These are phyloP conservation scores for Telopea speciosissima DNA, from an alignment of 177 flowering plant species.

Conservation along the genomic window DNA sequence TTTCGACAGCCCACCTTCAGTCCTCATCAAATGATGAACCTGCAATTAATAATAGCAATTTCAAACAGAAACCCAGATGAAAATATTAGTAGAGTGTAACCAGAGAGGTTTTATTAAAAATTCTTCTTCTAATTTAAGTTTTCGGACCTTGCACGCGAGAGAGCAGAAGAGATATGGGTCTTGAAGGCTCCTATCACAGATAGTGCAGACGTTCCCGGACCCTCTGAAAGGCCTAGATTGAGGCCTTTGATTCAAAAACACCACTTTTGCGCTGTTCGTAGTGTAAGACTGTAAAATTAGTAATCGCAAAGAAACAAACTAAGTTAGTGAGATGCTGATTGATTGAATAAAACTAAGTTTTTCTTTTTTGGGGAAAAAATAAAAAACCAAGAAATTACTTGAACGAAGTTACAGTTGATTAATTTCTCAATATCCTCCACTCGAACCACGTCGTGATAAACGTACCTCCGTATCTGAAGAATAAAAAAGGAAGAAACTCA, in stretches of 20 bases:
- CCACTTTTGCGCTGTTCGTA: conserved; percentile 74
- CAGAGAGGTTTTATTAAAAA: too few relatives aligned
- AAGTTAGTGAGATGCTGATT: too few relatives aligned
- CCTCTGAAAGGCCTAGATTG: conserved; percentile 51
- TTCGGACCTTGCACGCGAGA: conserved; percentile 74
- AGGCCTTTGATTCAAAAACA: conserved; percentile 72
- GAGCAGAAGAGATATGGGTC: conserved; percentile 75
- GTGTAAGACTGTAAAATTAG: conserved; percentile 49
- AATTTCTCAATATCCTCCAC: conserved; percentile 29
- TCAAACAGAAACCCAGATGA: conserved; percentile 8
- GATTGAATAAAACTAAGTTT: too few relatives aligned
- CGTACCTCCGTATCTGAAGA: conserved; percentile 33
- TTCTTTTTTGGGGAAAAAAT: too few relatives aligned
- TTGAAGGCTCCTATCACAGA: conserved; percentile 72
- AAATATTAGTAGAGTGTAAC: too few relatives aligned
- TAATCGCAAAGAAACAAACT: not conserved
- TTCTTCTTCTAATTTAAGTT: too few relatives aligned
- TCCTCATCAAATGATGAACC: conserved; percentile 46
- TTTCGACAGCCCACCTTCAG: conserved; percentile 39
- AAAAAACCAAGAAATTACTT: conserved; percentile 15
- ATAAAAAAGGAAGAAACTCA: not conserved
- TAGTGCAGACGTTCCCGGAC: conserved; percentile 60
- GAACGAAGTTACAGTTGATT: conserved; percentile 31
- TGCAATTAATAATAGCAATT: conserved; percentile 15
- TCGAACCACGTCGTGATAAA: conserved; percentile 35